phyloP scores from a whole-genome alignment of 208 protist genomes.

The Leishmania major region DNA sequence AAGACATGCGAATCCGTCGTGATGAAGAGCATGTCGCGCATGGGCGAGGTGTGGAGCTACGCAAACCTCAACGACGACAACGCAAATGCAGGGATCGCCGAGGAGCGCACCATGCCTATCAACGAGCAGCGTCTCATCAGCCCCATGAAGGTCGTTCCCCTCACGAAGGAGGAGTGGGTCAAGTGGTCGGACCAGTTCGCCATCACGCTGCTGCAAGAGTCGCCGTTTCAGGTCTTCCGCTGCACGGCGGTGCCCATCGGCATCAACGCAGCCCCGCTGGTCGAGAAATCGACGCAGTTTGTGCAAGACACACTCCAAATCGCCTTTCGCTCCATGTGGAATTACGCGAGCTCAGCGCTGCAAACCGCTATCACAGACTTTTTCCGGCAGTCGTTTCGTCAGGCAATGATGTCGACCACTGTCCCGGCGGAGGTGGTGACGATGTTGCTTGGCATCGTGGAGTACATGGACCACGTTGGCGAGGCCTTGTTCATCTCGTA shows the following conservation, averaged over 20 bases:
- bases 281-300: slow-evolving; percentile 69
- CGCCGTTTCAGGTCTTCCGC: slow-evolving; percentile 85
- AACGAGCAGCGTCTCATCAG: slow-evolving; percentile 65
- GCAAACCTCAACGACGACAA: slow-evolving; percentile 49
- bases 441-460: slow-evolving; percentile 68
- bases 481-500: slow-evolving; percentile 67
- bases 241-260: slow-evolving; percentile 71
- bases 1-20: slow-evolving; percentile 69
- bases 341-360: slow-evolving; percentile 61
- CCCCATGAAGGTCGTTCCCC: slow-evolving; percentile 55
- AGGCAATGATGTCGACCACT: slow-evolving; percentile 56
- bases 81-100: slow-evolving; percentile 17
- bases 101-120: slow-evolving; percentile 61
- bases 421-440: slow-evolving; percentile 80
- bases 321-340: slow-evolving; percentile 82
- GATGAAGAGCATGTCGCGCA: slow-evolving; percentile 47
- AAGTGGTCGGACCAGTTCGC: slow-evolving; percentile 78
- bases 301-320: slow-evolving; percentile 64
- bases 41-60: slow-evolving; percentile 68
- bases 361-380: slow-evolving; percentile 67
- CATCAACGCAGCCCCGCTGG: slow-evolving; percentile 65
- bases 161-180: slow-evolving; percentile 83
- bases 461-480: slow-evolving; percentile 90
- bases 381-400: slow-evolving; percentile 59
- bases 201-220: slow-evolving; percentile 75